Base-by-base conservation (phyloP, 2,329 filamentous ascomycete species). In the Ploettnerulaceae sp. region DNA sequence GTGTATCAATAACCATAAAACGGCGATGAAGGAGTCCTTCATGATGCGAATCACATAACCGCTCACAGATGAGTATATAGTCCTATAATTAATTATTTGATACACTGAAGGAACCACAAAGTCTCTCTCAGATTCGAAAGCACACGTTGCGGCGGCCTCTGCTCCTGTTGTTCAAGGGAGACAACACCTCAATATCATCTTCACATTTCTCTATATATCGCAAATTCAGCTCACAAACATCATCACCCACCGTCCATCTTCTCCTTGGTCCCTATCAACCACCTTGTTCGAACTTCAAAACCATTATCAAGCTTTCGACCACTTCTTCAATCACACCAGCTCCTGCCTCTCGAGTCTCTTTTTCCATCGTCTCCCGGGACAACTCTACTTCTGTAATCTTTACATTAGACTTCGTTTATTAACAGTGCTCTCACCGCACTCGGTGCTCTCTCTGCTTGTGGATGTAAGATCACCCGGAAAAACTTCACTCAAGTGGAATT, bases 371-470 rank as follows among this genome's bases (percentile, higher is more conserved):
- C 33, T 9, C 29, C 45, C 5, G 47, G 48, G 48, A 17, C 25
- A 12, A 32, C 7, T 12, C 11, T 51, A 5, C 40, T 48, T 18
- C 36, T 47, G 7, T 45, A 51, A 40, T 44, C 44, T 5, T 47
- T 34, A 1, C 24, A 38, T 17, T 21, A 21, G 5, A 45, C 43
- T 7, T 24, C 20, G 6, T 47, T 47, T 18, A 37, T 51, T n/a
- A 24, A 36, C 4, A 40, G 43, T 36, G 45, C 44, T 15, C 25
- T 47, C 22, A 35, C 40, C 4, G 48, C 48, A 2, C 34, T 51
- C 25, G 48, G 48, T 4, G 48, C 48, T 20, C n/a, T 51, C 3
- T 39, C 22, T 26, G 28, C 41, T 5, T 45, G 47, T 28, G 41
- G 37, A 3, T 31, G 47, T 17, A 45, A 40, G 32, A 24, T 45